Evolutionary conservation across 495 filamentous ascomycete genomes (phyloP), one percentile per base, ranked within the genome.

Genomic region (Podospora comata): DNA sequence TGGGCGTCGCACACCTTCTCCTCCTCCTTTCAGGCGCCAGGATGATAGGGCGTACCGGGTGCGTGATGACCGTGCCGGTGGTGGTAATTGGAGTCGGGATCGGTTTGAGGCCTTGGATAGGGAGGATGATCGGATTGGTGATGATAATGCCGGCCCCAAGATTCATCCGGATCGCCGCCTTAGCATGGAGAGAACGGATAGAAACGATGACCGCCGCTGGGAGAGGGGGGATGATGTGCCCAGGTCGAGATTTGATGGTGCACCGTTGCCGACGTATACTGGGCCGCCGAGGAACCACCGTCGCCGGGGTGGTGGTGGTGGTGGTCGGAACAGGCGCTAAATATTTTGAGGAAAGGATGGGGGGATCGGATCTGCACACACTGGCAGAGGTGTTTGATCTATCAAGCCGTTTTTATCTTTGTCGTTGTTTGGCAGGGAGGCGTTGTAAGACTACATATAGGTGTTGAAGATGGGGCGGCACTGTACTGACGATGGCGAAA

Each of bases 171-270:
- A 48, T 48, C 39, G 39, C 39, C 39, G 39, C 39, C 9, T 48
- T 48, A 48, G 39, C 39, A 16, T 48, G 39, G 39, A 48, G 39
- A 48, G 39, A 48, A 48, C 39, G 9, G 39, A 48, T 48, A 48
- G 39, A 48, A 48, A 5, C 5, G 39, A 48, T 48, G 39, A 48
- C 9, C 39, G 39, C 9, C 39, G 39, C 9, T 16, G 39, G 39
- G 39, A 16, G 2, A 19, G n/a, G 9, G 18, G 30, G 18, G 64
- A 63, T 23, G 72, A 73, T 30, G 69, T 69, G 6, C 75, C 75
- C 2, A 69, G 75, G 11, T 77, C 75, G 1, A 66, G 75, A 1
- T 67, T 77, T 27, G 69, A 76, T 65, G 75, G 75, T 27, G 74
- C 71, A 13, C 74, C 72, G 3, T 67, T 77, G 15, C 75, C 75